Conservation (phyloP, 2,329 filamentous ascomycete species). For the Fusarium begoniae region DNA sequence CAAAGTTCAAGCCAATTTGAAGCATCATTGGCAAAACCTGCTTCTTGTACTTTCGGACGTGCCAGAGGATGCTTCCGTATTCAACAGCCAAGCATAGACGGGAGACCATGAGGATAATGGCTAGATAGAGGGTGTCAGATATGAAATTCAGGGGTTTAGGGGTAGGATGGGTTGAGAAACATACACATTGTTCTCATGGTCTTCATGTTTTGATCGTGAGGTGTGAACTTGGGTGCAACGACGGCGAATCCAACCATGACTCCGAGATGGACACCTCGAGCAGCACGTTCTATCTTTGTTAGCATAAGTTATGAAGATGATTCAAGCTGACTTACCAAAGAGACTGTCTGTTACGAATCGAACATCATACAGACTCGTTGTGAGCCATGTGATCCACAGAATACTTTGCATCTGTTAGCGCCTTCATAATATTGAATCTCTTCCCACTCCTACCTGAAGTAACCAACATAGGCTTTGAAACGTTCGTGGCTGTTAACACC, state of each 20-base stretch:
- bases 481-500: conserved; percentile 45
- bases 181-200: conserved; percentile 55
- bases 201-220: conserved; percentile 48
- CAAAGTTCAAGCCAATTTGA: conserved; percentile 49
- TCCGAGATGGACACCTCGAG: conserved; percentile 68
- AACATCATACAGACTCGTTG: conserved; percentile 71
- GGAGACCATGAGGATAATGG: conserved; percentile 60
- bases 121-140: conserved; percentile 23
- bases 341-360: conserved; percentile 72
- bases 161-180: neutral
- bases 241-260: conserved; percentile 73
- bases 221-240: conserved; percentile 60
- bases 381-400: conserved; percentile 75
- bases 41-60: conserved; percentile 53
- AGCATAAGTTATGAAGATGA: fast-evolving
- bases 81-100: conserved; percentile 63
- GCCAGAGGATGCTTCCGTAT: conserved; percentile 59
- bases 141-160: neutral
- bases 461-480: conserved; percentile 50
- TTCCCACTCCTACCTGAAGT: conserved; percentile 43
- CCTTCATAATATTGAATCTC: neutral
- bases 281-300: conserved; percentile 55
- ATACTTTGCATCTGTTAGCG: conserved; percentile 49
- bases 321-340: conserved; percentile 52
- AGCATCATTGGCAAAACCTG: conserved; percentile 48